Evolutionary conservation across 495 filamentous ascomycete genomes (phyloP), one percentile per base, ranked within the genome.

Genomic region (Lepraria neglecta): DNA sequence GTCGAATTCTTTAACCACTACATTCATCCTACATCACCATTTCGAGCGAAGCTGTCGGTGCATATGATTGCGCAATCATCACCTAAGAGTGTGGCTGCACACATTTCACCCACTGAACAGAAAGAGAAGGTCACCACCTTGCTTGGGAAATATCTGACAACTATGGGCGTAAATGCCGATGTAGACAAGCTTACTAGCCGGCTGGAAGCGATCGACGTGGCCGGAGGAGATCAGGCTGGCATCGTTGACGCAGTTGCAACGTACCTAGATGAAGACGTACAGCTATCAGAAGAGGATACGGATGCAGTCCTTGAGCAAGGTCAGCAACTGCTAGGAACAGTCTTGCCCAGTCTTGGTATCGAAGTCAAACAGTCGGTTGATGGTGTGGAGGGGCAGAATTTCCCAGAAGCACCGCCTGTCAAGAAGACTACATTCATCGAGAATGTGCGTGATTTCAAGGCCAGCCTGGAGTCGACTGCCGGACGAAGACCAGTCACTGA

Each of bases 371-470:
- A 59, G 19, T 21, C 50, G 6, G 71, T 72, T 30, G 68, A 75
- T 15, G 65, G 69, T 27, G 67, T 61, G 4, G 65, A 68, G 35
- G 57, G 51, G 11, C 60, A 59, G 27, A 53, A 58, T 3, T 40
- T 69, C 24, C 67, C 67, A 0, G 62, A 58, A 31, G 67, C 65
- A 3, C 67, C 67, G 27, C 58, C 60, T 24, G 48, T 69, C 28
- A 71, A 69, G 48, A 62, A 68, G 62, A 71, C 79, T 1, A 74
- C 76, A 12, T 65, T 84, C 40, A 87, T 97, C 66, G 83, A 81
- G 31, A 86, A 91, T 69, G 87, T 94, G 4, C 75, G 84, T 58
- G 81, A 81, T 19, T 97, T 84, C 78, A 95, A 91, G 79, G 84
- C 89, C 5, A 74, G 80, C 21, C 71, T 92, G 58, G 75, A 78